Percentiles rank a stretch among this genome's conserved stretches.
phyloP scores from a whole-genome alignment of 257 asterid genomes.

The Linaria vulgaris region DNA sequence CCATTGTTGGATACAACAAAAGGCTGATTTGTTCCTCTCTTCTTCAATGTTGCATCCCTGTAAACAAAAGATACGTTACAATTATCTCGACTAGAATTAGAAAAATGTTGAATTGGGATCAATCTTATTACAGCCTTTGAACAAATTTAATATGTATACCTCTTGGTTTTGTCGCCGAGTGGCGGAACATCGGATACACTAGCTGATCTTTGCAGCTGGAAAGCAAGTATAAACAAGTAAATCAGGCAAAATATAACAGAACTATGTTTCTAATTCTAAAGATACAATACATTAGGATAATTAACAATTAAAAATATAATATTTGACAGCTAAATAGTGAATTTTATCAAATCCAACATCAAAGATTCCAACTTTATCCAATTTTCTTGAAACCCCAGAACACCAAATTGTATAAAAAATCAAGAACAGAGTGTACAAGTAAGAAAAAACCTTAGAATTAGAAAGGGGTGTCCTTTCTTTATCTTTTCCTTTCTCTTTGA shows the following conservation, averaged over 20 bases:
- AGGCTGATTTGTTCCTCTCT: conserved; percentile 58
- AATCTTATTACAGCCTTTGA: not conserved
- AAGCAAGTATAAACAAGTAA: conserved; percentile 1
- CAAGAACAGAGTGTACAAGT: not conserved
- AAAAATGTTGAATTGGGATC: conserved; percentile 5
- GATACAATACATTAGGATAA: too few species aligned
- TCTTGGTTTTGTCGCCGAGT: conserved; percentile 53
- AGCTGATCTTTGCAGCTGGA: conserved; percentile 60
- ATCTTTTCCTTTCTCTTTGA: conserved; percentile 35
- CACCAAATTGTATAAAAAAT: conserved; percentile 1
- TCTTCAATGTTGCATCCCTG: conserved; percentile 82
- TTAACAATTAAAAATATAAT: too few species aligned
- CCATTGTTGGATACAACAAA: conserved; percentile 38
- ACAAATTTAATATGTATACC: conserved; percentile 38
- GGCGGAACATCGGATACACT: conserved; percentile 62
- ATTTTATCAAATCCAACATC: not conserved
- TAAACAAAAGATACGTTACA: conserved; percentile 16
- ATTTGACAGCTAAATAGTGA: too few species aligned
- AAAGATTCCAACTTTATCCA: too few species aligned
- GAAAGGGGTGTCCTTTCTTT: conserved; percentile 43
- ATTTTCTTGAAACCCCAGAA: not conserved
- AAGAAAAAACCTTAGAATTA: conserved; percentile 46
- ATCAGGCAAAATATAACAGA: conserved; percentile 6
- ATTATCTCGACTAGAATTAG: not conserved
- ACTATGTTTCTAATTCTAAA: not conserved